Evolutionary conservation across 805 yeast species (phyloP).

Genomic region (Naumovozyma castellii): DNA sequence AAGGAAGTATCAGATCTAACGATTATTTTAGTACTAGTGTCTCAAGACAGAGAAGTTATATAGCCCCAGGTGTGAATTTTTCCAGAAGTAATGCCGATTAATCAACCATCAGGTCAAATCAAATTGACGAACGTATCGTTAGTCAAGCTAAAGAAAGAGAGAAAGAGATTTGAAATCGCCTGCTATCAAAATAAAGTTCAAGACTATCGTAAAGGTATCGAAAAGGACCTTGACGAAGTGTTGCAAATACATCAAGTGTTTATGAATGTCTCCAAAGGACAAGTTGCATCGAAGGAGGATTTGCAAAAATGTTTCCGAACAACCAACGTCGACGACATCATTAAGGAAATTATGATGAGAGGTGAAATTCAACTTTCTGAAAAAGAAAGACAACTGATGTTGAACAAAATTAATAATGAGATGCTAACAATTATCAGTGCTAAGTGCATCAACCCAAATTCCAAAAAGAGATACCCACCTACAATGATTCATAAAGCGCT

Average conservation of each 20-base stretch:
- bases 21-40: no score
- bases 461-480: slow-evolving; percentile 87
- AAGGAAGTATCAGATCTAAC: no score
- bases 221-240: slow-evolving; percentile 91
- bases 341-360: slow-evolving; percentile 71
- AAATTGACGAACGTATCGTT: slow-evolving; percentile 88
- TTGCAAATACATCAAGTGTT: slow-evolving; percentile 94
- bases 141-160: slow-evolving; percentile 83
- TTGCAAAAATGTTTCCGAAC: slow-evolving; percentile 64
- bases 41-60: neutral
- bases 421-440: slow-evolving; percentile 75
- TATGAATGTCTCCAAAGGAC: slow-evolving; percentile 87
- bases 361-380: slow-evolving; percentile 95
- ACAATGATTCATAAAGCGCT: slow-evolving; percentile 87
- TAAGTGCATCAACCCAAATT: slow-evolving; percentile 83
- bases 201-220: slow-evolving; percentile 65
- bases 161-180: slow-evolving; percentile 87
- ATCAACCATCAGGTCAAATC: slow-evolving; percentile 85
- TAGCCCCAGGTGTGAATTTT: no score
- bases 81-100: slow-evolving; percentile 63
- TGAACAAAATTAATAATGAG: slow-evolving; percentile 68
- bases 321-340: slow-evolving; percentile 62
- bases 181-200: slow-evolving; percentile 96
- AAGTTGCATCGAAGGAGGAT: slow-evolving; percentile 82
- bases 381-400: slow-evolving; percentile 75